Percentiles rank a stretch among this genome's conserved stretches.
These are phyloP conservation scores for Cadophora malorum DNA, from an alignment of 2,329 filamentous ascomycete species.

Conservation along the genomic window DNA sequence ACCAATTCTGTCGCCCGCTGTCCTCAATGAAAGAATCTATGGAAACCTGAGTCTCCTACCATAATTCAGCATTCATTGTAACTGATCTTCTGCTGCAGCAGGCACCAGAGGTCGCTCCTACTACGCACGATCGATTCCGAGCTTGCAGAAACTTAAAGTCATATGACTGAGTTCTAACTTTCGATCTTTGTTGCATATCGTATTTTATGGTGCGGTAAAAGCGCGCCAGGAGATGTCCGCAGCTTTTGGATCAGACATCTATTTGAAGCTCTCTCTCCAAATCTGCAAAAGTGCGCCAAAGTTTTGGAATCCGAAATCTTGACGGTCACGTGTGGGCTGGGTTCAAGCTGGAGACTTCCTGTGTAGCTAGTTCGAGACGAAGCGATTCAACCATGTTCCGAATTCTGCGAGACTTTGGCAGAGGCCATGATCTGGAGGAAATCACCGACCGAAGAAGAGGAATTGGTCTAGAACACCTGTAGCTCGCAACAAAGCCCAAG, in stretches of 20 bases:
- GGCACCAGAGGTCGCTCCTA: neutral
- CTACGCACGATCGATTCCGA: neutral
- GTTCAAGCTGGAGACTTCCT: neutral
- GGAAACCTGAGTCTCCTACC: neutral
- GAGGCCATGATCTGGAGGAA: neutral
- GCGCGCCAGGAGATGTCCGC: neutral
- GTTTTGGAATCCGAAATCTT: neutral
- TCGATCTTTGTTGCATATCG: constrained; percentile 1
- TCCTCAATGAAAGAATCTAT: neutral
- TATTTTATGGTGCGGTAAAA: neutral
- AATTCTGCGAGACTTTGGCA: neutral
- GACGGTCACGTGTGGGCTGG: neutral
- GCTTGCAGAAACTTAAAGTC: neutral
- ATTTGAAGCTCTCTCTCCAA: neutral
- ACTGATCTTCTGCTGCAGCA: neutral
- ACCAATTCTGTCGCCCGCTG: neutral
- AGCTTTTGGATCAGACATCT: too few species aligned
- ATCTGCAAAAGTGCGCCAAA: neutral
- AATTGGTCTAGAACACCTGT: neutral
- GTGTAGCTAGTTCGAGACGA: neutral
- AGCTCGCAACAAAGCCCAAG: neutral
- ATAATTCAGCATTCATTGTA: too few species aligned
- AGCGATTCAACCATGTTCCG: neutral
- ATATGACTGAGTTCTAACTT: neutral
- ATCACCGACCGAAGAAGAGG: neutral